phyloP scores from a whole-genome alignment of 495 filamentous ascomycete species.

The Penicillium malachiteum region DNA sequence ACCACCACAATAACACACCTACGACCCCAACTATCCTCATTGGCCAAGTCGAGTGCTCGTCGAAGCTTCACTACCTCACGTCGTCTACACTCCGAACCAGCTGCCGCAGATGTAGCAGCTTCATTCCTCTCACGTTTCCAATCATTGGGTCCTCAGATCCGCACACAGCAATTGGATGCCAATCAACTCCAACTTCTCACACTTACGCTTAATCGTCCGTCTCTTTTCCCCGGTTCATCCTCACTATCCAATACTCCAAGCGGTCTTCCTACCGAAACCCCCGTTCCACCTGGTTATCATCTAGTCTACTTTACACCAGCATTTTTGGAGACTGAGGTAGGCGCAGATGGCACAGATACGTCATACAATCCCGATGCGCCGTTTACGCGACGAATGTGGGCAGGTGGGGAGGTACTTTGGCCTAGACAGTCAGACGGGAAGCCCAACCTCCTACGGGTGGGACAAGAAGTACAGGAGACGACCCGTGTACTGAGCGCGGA shows the following conservation, averaged over 20 bases:
- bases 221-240: conserved; percentile 31
- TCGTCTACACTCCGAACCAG: background rate
- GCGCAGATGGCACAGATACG: conserved; percentile 69
- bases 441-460: conserved; percentile 47
- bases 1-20: background rate
- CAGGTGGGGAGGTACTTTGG: conserved; percentile 64
- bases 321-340: conserved; percentile 51
- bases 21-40: background rate
- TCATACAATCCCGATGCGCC: conserved; percentile 64
- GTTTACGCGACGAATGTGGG: conserved; percentile 76
- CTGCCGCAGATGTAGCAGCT: conserved; percentile 35
- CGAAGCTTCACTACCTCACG: conserved; percentile 6
- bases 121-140: conserved; percentile 45
- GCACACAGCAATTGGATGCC: conserved; percentile 52
- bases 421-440: conserved; percentile 31
- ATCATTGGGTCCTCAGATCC: conserved; percentile 41
- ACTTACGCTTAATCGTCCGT: conserved; percentile 51
- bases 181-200: conserved; percentile 58
- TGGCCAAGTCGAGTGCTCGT: background rate
- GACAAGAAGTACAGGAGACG: conserved; percentile 55
- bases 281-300: conserved; percentile 66
- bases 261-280: conserved; percentile 30
- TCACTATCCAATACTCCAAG: conserved; percentile 32
- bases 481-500: conserved; percentile 52
- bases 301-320: conserved; percentile 70